phyloP scores from a whole-genome alignment of 192 early-diverging fungal genomes.

The Glomus cerebriforme region DNA sequence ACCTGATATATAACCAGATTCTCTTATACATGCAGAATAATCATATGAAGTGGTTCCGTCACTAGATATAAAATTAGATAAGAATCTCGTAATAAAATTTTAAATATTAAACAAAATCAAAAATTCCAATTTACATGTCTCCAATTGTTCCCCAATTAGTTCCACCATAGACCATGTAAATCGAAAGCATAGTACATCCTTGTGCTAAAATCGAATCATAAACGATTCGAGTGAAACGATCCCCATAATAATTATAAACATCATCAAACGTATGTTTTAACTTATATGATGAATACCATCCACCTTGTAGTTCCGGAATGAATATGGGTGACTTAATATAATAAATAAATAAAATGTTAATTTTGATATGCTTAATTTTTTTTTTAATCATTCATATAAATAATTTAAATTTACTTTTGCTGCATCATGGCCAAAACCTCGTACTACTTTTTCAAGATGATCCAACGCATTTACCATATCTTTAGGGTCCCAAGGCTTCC shows the following conservation, averaged over 20 bases:
- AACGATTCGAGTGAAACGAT: conserved; percentile 62
- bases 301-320: conserved; percentile 78
- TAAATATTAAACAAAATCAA: not conserved
- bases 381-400: too few species aligned
- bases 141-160: conserved; percentile 83
- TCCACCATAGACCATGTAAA: conserved; percentile 79
- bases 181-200: conserved; percentile 62
- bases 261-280: conserved; percentile 65
- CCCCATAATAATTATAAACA: conserved; percentile 71
- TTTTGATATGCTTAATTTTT: too few species aligned
- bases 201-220: conserved; percentile 66
- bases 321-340: conserved; percentile 61
- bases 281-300: conserved; percentile 78
- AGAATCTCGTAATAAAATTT: not conserved
- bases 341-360: not conserved
- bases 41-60: conserved; percentile 80
- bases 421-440: conserved; percentile 69
- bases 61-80: conserved; percentile 31
- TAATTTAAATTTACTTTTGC: conserved; percentile 41
- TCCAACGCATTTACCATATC: conserved; percentile 57
- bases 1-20: conserved; percentile 64
- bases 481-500: conserved; percentile 60
- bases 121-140: conserved; percentile 50
- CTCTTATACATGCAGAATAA: conserved; percentile 75
- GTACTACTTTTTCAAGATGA: conserved; percentile 63